Conservation (phyloP, 2,329 filamentous ascomycete genomes). For the Cladosporium sp. region DNA sequence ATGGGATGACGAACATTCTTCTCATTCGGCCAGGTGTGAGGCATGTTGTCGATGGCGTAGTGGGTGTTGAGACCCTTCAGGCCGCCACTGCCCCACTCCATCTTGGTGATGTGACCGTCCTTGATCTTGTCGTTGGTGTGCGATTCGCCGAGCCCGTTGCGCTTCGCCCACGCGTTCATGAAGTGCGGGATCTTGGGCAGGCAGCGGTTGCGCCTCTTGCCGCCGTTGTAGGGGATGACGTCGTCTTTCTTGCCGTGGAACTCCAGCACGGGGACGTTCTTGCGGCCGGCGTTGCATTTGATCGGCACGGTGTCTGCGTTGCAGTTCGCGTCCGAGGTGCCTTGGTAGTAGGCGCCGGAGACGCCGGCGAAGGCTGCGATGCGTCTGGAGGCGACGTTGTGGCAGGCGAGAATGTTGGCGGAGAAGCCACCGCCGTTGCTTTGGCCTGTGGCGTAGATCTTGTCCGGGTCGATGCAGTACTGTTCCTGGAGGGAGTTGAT, state of each 20-base stretch:
- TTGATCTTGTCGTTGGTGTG: constrained; percentile 20
- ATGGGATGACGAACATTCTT: background rate
- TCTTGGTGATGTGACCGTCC: constrained; percentile 21
- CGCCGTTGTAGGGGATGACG: constrained; percentile 38
- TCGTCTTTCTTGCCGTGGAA: constrained; percentile 38
- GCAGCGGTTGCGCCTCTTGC: constrained; percentile 21
- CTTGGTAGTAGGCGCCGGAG: constrained; percentile 42
- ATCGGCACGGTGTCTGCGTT: constrained; percentile 14
- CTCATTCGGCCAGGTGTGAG: constrained; percentile 34
- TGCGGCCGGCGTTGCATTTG: constrained; percentile 19
- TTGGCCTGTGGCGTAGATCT: constrained; percentile 44
- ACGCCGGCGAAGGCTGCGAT: constrained; percentile 48
- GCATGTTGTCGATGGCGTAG: constrained; percentile 32
- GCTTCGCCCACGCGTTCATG: constrained; percentile 32
- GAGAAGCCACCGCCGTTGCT: constrained; percentile 50
- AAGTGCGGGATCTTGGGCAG: constrained; percentile 24
- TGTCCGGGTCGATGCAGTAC: constrained; percentile 40
- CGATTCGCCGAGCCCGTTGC: constrained; percentile 26
- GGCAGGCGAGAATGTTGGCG: constrained; percentile 43
- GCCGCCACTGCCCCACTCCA: constrained; percentile 24
- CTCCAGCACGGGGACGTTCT: constrained; percentile 38
- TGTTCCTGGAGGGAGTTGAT: constrained; percentile 33
- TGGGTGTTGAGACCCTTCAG: constrained; percentile 32
- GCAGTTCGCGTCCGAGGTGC: constrained; percentile 14
- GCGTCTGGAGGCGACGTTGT: constrained; percentile 33